Base-by-base conservation (phyloP, 139 green algal genomes). In the Nannochloris sp. region DNA sequence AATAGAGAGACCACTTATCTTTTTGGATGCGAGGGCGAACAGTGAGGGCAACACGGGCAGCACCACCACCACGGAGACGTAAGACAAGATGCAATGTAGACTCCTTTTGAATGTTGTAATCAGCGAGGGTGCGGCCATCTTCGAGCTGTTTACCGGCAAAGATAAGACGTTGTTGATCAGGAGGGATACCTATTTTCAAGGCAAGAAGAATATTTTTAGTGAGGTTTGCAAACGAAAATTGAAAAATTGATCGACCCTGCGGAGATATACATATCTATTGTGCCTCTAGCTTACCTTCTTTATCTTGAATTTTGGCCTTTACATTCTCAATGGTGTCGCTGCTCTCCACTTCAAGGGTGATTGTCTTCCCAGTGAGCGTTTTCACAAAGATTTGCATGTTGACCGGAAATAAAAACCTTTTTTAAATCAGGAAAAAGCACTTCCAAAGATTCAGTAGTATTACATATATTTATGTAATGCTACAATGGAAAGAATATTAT, bases 31-130 rank as follows among this genome's bases (percentile, higher is more conserved):
- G 76, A 4, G 87, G 86, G 61, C 84, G 71, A 37, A 92, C 77
- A 0, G 42, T 73, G 15, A 92, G 25, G 32, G 60, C 19, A 66
- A 89, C 24, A 32, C 37, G 38, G 10, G 3, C 27, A 19, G 19
- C 45, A 23, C 7, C 45, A 30, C 62, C 62, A 24, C 72, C 72
- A 25, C 61, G 72, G 53, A 78, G 61, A 27, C 72, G 69, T 45
- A 77, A 65, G 54, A 77, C 73, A 57, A 81, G 68, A 64, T 80
- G 73, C 45, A 81, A 48, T n/a, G 72, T 81, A 47, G 78, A 46
- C 76, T 81, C 89, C 83, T 97, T 97, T 81, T 97, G 90, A 65
- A 97, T 96, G 81, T 97, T 97, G 91, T 97, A 97, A 78, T 97
- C 91, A 4, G 91, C 88, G 59, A 97, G 83, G 14, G 91, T 97